A percentile compares a stretch with the other conserved stretches of the same genome.
Evolutionary conservation across 2,329 filamentous ascomycete genomes (phyloP).

Genomic region (Monosporascus sp.): DNA sequence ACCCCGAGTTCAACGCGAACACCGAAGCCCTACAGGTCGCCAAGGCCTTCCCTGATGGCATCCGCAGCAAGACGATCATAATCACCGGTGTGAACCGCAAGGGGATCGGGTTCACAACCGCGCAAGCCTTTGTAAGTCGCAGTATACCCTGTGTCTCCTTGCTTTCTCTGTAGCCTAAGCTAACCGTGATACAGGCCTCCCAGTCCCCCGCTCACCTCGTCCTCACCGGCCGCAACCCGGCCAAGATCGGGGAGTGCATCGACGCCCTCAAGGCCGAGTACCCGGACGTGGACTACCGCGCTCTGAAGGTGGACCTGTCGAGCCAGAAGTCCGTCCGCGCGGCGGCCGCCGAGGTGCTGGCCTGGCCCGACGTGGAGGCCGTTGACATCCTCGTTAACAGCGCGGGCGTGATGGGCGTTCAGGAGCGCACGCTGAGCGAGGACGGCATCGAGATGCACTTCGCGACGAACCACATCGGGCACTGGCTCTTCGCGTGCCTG

Average conservation of each 20-base stretch:
- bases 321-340: conserved; percentile 30
- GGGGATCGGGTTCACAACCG: conserved; percentile 30
- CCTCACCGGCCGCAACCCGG: conserved; percentile 26
- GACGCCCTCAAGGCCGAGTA: conserved; percentile 21
- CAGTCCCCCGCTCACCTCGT: conserved; percentile 29
- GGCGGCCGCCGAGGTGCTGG: conserved; percentile 28
- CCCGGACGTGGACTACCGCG: conserved; percentile 24
- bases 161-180: neutral
- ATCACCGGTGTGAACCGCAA: conserved; percentile 30
- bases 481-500: conserved; percentile 41
- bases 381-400: conserved; percentile 41
- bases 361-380: conserved; percentile 27
- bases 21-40: conserved; percentile 36
- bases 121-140: conserved; percentile 29
- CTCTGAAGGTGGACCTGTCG: conserved; percentile 33
- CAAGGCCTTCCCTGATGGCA: conserved; percentile 25
- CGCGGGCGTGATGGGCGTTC: conserved; percentile 36
- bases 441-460: conserved; percentile 41
- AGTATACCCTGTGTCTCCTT: neutral
- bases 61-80: conserved; percentile 32
- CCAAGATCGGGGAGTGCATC: conserved; percentile 26
- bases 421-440: conserved; percentile 26
- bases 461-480: conserved; percentile 39
- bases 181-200: conserved; percentile 16
- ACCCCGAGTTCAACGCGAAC: conserved; percentile 27